Base-by-base conservation (phyloP, 371 early-diverging fungal species). In the Chytridium lagenaria region DNA sequence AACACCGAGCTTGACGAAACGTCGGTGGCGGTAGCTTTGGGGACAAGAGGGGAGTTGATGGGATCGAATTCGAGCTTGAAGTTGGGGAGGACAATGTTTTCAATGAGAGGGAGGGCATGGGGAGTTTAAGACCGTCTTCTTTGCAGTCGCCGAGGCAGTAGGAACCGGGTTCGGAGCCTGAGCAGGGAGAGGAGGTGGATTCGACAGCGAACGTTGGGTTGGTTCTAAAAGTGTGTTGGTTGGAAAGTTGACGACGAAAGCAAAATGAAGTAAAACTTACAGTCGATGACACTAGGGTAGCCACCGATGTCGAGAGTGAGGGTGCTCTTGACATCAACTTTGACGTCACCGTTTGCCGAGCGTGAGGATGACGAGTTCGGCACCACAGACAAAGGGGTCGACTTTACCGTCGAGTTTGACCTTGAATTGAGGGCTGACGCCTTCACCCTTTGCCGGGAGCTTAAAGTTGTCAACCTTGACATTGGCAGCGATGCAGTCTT, bases 11-110 rank as follows among this genome's bases (percentile, higher is more conserved):
- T 39, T 26, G 33, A 57, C 19, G 2, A 5, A 30, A 70, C 61
- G 49, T 37, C 34, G 19, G 30, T 59, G 57, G 70, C n/a, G 38
- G 59, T 36, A 19, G 50, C 61, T 10, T 23, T 36, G 37, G 61
- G 59, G 59, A 31, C 55, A 39, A 12, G 19, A 2, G 70, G 70
- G 44, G 7, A 12, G 59, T 34, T 49, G 61, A 26, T 31, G 30
- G 59, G 31, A 40, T 70, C 61, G 33, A 70, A 70, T 31, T 59
- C 61, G 49, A 70, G 63, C 61, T 37, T 67, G 40, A 70, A 70
- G 59, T 34, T 23, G 61, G 59, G 33, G 31, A 70, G 70, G 59
- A 2, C 30, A 59, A 70, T 57, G 36, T 26, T 22, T 2, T 15
- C 34, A 31, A 70, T 38, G 15, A 70, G 59, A 33, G 59, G 30